Base-by-base conservation (phyloP, 352 stramenopile species). In the Globisporangium heterothallicum region DNA sequence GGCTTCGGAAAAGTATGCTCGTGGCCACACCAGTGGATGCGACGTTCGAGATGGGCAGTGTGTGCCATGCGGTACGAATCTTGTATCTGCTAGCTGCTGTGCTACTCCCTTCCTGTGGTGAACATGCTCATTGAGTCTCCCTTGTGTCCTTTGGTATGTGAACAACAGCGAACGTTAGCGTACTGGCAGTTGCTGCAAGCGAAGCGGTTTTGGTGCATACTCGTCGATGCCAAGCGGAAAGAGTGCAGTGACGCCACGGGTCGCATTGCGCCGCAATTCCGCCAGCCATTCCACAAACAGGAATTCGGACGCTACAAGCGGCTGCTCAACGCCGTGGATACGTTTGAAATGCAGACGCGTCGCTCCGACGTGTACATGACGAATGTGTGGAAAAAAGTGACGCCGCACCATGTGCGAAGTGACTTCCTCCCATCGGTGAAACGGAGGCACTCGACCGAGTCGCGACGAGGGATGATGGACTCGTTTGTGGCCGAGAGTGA, bases 151-250 rank as follows among this genome's bases (percentile, higher is more conserved):
- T n/a, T n/a, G n/a, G n/a, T n/a, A n/a, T n/a, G n/a, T n/a, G n/a
- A n/a, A n/a, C n/a, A n/a, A n/a, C n/a, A 93, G 83, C 74, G 83
- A 21, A 86, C 74, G 4, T 56, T 92, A 26, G 69, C 66, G 3
- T 94, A 83, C 53, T 94, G 83, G 83, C 73, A 90, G 38, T 36
- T 94, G 26, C 66, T 88, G 6, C 83, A 94, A 27, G 77, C 83
- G 26, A 94, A 94, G 50, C 78, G 74, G 16, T 88, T 89, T 41
- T 89, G 77, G 78, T 86, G 74, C 7, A 70, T 71, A 14, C n/a
- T 92, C 2, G 66, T 94, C 25, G 76, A 89, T 29, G 74, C 73
- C 9, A 89, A 88, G 58, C 58, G 66, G 16, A 69, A 67, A 13
- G 54, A 74, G 35, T 64, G 30, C 53, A 52, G 67, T 0, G 68